Base-by-base conservation (phyloP, 495 filamentous ascomycete species). In the Parathielavia appendiculata region DNA sequence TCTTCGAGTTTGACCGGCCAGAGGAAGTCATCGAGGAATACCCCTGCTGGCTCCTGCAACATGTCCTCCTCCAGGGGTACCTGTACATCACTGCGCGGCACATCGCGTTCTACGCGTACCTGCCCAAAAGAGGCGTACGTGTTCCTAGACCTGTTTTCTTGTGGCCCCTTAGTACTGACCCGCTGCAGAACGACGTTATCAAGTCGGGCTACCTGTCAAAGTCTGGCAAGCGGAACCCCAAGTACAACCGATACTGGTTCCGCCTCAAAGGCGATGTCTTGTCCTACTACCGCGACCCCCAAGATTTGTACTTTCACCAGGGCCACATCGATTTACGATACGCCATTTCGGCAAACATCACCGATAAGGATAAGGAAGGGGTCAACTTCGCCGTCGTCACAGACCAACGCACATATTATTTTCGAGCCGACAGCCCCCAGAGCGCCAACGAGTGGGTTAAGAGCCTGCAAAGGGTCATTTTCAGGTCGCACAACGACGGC, bases 361-460 rank as follows among this genome's bases (percentile, higher is more conserved):
- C 74, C 20, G 77, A 81, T 48, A 91, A 90, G 64, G 85, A 86
- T 47, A 90, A 91, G 69, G 89, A 93, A 14, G 79, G 76, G 22
- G 78, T 82, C 22, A 79, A 86, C 57, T 97, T 98, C 63, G 80
- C 85, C 10, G 84, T 98, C 43, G 84, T 83, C 16, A 97, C 92
- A 0, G 80, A 93, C 65, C 83, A 95, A 61, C 80, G 90, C 49
- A 89, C 83, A 7, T 96, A 93, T 66, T 81, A 89, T 64, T 96
- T 98, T 75, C 82, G 85, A 65, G 93, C 95, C 23, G 95, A 98
- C 65, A 97, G 91, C 64, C 76, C 82, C 17, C 75, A 85, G 35
- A 96, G 88, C 71, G 93, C 93, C 7, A 96, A 91, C 67, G 95
- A 97, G 78, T 98, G 93, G 93, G 92, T 97, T 41, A 95, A 93